Base-by-base conservation (phyloP, 148 eudicot species). In the Rhododendron kiyosumense region DNA sequence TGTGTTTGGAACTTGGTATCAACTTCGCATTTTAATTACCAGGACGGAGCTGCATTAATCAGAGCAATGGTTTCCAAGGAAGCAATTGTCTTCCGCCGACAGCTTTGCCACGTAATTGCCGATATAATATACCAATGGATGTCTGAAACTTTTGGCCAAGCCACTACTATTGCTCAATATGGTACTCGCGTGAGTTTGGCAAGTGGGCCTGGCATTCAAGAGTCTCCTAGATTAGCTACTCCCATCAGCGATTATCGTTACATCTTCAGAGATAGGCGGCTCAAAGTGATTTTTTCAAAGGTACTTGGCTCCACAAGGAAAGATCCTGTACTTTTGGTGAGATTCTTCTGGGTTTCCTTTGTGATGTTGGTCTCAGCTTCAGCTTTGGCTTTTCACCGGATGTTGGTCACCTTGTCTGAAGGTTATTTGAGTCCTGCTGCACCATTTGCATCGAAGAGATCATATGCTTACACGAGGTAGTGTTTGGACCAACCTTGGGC, bases 11-110 rank as follows among this genome's bases (percentile, higher is more conserved):
- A 83, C 78, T 46, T 20, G 77, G 12, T 41, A 26, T 57, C 74
- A 41, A 79, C 7, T 30, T 8, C 77, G 1, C 51, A 36, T 87
- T 87, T 45, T 67, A 26, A 22, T 74, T 48, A 84, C 86, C 93
- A 97, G 99, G 94, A 97, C 75, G 99, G 99, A 85, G 89, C 93
- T 74, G 94, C 99, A 54, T 85, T 95, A 85, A 46, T 94, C 63
- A 88, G 91, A 86, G 93, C 93, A 52, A 82, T 91, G 48, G 83
- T 97, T 57, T 93, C 98, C 45, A 87, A 88, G 86, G 95, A 94
- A 82, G 98, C 98, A 46, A 82, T 46, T 78, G 74, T 87, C 38
- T 88, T 91, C 73, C 98, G 98, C 28, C 92, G 91, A 83, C 94
- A 94, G 81, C 78, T 94, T 46, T 90, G 96, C 87, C 82, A 78